Base-by-base conservation (phyloP, 2,329 filamentous ascomycete species). In the Pseudocercospora vitis region DNA sequence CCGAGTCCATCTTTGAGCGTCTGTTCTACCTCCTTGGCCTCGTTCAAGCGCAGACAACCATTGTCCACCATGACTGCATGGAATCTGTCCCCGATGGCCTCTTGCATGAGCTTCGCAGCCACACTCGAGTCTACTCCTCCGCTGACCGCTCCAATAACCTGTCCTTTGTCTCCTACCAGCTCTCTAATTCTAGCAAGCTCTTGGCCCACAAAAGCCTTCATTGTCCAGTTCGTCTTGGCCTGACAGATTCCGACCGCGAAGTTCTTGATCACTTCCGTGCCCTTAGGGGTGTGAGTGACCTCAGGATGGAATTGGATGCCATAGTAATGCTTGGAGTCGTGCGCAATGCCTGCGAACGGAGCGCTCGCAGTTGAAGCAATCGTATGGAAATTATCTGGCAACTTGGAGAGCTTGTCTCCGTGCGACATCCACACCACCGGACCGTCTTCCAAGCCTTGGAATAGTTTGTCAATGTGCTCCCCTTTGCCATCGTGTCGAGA, bases 281-380 rank as follows among this genome's bases (percentile, higher is more conserved):
- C 91, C 52, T 81, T 77, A 7, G 82, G 79, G 0, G 87, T 91
- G 67, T 89, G 84, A 11, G 81, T 85, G 50, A 96, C 81, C 70
- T 96, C 91, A 1, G 91, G 91, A 71, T 96, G 91, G 71, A 96
- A 92, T 69, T 96, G 91, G 42, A 96, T 82, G 50, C 87, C 89
- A 66, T 85, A 95, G 63, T 89, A 85, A 21, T 85, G 84, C 75
- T 86, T 83, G 7, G 74, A 73, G 69, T 82, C 68, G 68, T 91
- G 87, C 14, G 86, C 87, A 63, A 92, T 95, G 54, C 83, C 89
- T 8, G 91, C 91, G 63, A 82, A 95, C 19, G 85, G 82, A 0
- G 88, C 84, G 74, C 94, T 95, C 47, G 77, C 69, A 2, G 90
- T 92, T 3, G 79, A 86, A 47, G 88, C 91, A 63, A 96, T 83